A percentile compares a stretch with the other conserved stretches of the same genome.
Evolutionary conservation across 2,329 filamentous ascomycete species (phyloP).

Genomic region (Colletotrichum lentis): DNA sequence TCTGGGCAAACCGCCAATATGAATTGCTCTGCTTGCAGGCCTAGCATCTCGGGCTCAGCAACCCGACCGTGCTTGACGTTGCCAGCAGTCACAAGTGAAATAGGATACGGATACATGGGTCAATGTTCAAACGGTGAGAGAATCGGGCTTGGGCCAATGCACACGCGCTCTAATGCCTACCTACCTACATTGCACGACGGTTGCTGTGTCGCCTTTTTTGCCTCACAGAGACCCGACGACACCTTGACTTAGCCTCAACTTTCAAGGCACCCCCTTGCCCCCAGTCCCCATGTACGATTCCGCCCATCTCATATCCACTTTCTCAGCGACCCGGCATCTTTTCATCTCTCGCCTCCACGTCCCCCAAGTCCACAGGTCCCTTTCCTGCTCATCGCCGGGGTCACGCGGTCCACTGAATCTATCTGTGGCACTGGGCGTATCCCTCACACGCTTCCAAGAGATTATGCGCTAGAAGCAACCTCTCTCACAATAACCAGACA

Average conservation of each 20-base stretch:
- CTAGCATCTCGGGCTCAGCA: neutral
- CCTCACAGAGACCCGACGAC: conserved; percentile 6
- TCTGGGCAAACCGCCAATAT: neutral
- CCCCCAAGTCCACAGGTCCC: conserved; percentile 10
- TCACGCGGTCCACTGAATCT: conserved; percentile 37
- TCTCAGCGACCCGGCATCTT: conserved; percentile 23
- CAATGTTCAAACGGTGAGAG: neutral
- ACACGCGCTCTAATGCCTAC: neutral
- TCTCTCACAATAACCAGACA: conserved; percentile 13
- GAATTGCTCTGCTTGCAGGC: neutral
- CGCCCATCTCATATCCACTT: conserved; percentile 21
- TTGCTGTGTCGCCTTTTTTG: neutral
- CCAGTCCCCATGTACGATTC: conserved; percentile 31
- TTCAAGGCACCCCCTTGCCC: conserved; percentile 9
- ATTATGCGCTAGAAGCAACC: conserved; percentile 34
- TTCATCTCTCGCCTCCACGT: conserved; percentile 23
- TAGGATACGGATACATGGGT: neutral
- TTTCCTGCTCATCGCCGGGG: conserved; percentile 20
- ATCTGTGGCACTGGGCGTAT: conserved; percentile 35
- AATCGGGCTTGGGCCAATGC: neutral
- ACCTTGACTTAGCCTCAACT: conserved; percentile 33
- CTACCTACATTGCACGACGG: neutral
- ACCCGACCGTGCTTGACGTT: neutral
- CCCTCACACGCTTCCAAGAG: conserved; percentile 27
- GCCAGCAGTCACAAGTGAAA: neutral